Evolutionary conservation across 2,329 filamentous ascomycete species (phyloP).

Genomic region (Trichoderma oligosporum): DNA sequence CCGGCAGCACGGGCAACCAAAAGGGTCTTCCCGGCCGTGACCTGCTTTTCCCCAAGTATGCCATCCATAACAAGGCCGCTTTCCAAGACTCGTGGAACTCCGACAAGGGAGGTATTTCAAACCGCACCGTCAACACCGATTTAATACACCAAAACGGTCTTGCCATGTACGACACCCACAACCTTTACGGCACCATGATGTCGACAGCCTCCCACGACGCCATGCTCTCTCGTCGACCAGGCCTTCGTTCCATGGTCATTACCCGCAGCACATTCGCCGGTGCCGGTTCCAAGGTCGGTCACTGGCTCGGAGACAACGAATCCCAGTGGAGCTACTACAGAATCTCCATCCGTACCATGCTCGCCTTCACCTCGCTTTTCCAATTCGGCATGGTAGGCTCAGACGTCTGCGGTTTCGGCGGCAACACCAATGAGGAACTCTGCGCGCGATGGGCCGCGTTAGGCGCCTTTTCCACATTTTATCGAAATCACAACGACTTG

Average conservation of each 20-base stretch:
- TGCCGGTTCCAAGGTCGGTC: conserved; percentile 69
- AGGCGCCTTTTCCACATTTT: conserved; percentile 69
- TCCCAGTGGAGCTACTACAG: conserved; percentile 71
- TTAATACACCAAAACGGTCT: conserved; percentile 71
- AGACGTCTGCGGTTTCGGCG: conserved; percentile 74
- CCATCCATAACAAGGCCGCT: conserved; percentile 69
- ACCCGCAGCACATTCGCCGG: conserved; percentile 78
- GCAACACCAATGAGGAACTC: conserved; percentile 58
- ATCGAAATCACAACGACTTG: conserved; percentile 62
- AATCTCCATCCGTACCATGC: conserved; percentile 72
- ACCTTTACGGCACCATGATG: conserved; percentile 71
- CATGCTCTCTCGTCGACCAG: conserved; percentile 59
- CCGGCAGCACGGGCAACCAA: conserved; percentile 47
- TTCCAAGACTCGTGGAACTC: conserved; percentile 30
- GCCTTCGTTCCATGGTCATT: conserved; percentile 78
- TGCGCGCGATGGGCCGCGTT: conserved; percentile 67
- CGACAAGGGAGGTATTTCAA: conserved; percentile 58
- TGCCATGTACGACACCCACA: conserved; percentile 79
- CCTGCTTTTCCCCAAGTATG: conserved; percentile 71
- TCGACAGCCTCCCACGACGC: conserved; percentile 73
- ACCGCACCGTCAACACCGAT: conserved; percentile 69
- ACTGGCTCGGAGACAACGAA: conserved; percentile 77
- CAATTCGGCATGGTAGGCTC: conserved; percentile 66
- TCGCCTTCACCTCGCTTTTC: conserved; percentile 67
- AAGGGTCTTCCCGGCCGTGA: conserved; percentile 48